Conservation (phyloP, 768 basidiomycete genomes). For the Roridomyces roridus region DNA sequence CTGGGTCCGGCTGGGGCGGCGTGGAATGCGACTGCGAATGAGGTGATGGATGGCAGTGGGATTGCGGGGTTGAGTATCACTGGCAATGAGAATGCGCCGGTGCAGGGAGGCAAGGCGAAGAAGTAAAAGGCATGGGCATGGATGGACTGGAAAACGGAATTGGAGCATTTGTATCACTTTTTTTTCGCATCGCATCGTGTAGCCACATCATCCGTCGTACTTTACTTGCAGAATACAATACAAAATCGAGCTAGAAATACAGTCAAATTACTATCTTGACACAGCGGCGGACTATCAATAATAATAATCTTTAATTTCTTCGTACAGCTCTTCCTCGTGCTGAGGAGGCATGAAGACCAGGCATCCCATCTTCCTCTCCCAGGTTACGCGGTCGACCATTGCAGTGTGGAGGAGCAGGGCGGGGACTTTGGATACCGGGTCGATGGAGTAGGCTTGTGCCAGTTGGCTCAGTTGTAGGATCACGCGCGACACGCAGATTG, state of each 20-base stretch:
- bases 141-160: neutral
- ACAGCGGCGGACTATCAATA: neutral
- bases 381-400: slow-evolving; percentile 20
- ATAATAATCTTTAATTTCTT: slow-evolving; percentile 1
- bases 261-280: no score
- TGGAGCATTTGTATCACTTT: slow-evolving; percentile 16
- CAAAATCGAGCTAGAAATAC: no score
- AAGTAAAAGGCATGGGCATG: slow-evolving; percentile 1
- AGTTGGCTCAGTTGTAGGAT: slow-evolving; percentile 23
- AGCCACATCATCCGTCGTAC: neutral
- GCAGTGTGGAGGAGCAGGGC: slow-evolving; percentile 22
- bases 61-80: slow-evolving; percentile 15
- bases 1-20: slow-evolving; percentile 5
- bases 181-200: neutral
- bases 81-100: slow-evolving; percentile 18
- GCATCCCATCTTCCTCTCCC: slow-evolving; percentile 27
- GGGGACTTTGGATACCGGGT: slow-evolving; percentile 21
- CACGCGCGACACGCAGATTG: slow-evolving; percentile 25
- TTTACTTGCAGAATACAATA: no score
- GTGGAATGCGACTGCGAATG: slow-evolving; percentile 11
- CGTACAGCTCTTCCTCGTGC: slow-evolving; percentile 1
- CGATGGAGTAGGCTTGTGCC: slow-evolving; percentile 13
- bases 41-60: neutral
- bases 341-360: slow-evolving; percentile 18
- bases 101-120: slow-evolving; percentile 16